These are phyloP conservation scores for Plantago coronopus DNA, from an alignment of 305 asterid genomes.

Conservation along the genomic window DNA sequence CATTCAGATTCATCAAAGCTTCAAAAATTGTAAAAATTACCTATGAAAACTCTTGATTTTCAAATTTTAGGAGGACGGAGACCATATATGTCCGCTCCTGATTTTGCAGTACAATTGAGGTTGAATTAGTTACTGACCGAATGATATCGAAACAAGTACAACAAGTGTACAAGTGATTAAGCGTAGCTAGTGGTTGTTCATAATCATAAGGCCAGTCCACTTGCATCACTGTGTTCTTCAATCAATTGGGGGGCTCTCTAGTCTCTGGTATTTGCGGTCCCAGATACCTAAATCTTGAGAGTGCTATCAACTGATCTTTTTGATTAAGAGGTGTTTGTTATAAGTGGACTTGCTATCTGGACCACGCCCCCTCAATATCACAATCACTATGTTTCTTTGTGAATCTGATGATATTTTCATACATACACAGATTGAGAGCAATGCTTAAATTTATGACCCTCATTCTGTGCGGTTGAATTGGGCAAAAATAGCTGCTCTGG, in stretches of 20 bases:
- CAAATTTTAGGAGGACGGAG: no score
- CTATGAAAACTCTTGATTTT: no score
- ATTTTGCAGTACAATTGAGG: no score
- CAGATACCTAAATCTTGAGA: not conserved
- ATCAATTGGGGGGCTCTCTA: not conserved
- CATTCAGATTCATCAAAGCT: no score
- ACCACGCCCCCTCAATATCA: constrained; percentile 1
- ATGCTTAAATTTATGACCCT: not conserved
- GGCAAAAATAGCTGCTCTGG: not conserved
- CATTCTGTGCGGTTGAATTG: not conserved
- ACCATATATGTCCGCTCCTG: no score
- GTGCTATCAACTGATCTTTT: not conserved
- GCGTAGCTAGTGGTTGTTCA: no score
- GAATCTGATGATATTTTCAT: not conserved
- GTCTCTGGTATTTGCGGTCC: not conserved
- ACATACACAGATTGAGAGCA: not conserved
- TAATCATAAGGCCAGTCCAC: no score
- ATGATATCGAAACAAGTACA: no score
- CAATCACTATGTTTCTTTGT: not conserved
- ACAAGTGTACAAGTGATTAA: no score
- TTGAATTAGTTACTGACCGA: no score
- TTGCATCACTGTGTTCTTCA: no score
- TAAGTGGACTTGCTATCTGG: not conserved
- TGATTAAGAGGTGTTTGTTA: not conserved
- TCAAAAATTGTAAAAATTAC: no score